Evolutionary conservation across 208 protist species (phyloP).

Genomic region (Borovskyia barvae): DNA sequence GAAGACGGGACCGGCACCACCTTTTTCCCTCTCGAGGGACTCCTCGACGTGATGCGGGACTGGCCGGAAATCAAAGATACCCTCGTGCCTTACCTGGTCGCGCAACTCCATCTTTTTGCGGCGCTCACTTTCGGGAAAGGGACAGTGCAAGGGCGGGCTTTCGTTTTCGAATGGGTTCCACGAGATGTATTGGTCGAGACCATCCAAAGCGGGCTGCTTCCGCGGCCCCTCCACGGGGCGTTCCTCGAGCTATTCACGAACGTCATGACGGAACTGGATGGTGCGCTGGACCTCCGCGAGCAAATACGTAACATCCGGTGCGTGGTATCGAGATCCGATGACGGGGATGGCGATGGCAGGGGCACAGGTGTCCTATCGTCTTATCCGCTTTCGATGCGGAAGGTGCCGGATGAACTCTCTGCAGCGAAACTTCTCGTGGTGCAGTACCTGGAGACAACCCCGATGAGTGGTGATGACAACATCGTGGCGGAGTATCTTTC

Average conservation of each 20-base stretch:
- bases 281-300: slow-evolving; percentile 18
- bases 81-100: slow-evolving; percentile 33
- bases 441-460: slow-evolving; percentile 14
- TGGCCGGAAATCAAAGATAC: slow-evolving; percentile 33
- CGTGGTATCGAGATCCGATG: slow-evolving; percentile 10
- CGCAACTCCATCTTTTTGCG: slow-evolving; percentile 32
- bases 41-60: slow-evolving; percentile 22
- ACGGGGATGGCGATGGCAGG: background rate
- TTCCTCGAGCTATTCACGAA: slow-evolving; percentile 36
- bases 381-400: slow-evolving; percentile 10
- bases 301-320: slow-evolving; percentile 35
- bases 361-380: background rate
- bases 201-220: slow-evolving; percentile 23
- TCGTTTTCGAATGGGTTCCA: slow-evolving; percentile 35
- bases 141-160: background rate
- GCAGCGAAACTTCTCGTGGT: slow-evolving; percentile 27
- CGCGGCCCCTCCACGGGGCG: slow-evolving; percentile 29
- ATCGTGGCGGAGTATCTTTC: slow-evolving; percentile 25
- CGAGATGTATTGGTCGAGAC: slow-evolving; percentile 22
- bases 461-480: slow-evolving; percentile 28
- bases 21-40: slow-evolving; percentile 35
- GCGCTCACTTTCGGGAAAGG: slow-evolving; percentile 30
- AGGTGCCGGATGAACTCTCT: slow-evolving; percentile 15
- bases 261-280: slow-evolving; percentile 22
- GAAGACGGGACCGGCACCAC: slow-evolving; percentile 20